Percentiles rank a stretch among this genome's conserved stretches.
Evolutionary conservation across 805 yeast genomes (phyloP).

Genomic region (Saccharomycopsis javanensis): DNA sequence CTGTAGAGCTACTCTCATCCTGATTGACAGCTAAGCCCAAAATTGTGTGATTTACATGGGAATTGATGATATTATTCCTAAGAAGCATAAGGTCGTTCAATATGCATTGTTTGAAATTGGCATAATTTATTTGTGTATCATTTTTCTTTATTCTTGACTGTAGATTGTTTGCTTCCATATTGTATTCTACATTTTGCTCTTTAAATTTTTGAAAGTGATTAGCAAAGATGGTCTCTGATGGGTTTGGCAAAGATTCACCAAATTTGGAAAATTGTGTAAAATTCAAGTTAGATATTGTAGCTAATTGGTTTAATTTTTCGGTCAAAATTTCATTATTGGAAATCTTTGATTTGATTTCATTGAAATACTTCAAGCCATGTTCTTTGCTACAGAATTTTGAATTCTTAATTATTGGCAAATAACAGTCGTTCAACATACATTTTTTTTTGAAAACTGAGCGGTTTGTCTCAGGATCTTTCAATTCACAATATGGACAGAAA

Average conservation of each 20-base stretch:
- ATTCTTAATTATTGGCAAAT: conserved; percentile 37
- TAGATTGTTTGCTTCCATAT: conserved; percentile 9
- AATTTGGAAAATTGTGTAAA: not conserved
- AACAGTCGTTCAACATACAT: conserved; percentile 56
- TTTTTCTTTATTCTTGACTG: not conserved
- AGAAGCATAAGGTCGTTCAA: not conserved
- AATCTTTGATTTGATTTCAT: conserved; percentile 21
- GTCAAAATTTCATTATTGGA: not conserved
- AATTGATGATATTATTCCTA: not conserved
- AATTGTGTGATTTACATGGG: not conserved
- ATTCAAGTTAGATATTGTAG: not conserved
- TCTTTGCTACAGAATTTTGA: conserved; percentile 69
- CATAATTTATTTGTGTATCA: not conserved
- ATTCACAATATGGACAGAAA: conserved; percentile 65
- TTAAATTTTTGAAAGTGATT: conserved; percentile 5
- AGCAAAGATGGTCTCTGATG: not conserved
- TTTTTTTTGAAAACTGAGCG: conserved; percentile 63
- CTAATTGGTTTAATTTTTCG: not conserved
- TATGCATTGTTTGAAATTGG: not conserved
- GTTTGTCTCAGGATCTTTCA: conserved; percentile 36
- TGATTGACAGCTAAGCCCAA: not conserved
- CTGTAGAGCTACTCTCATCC: not conserved
- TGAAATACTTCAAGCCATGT: conserved; percentile 49
- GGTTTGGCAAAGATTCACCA: not conserved
- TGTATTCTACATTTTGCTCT: conserved; percentile 4